Evolutionary conservation across 2,329 filamentous ascomycete species (phyloP).

Genomic region (Bipolaris sorokiniana): DNA sequence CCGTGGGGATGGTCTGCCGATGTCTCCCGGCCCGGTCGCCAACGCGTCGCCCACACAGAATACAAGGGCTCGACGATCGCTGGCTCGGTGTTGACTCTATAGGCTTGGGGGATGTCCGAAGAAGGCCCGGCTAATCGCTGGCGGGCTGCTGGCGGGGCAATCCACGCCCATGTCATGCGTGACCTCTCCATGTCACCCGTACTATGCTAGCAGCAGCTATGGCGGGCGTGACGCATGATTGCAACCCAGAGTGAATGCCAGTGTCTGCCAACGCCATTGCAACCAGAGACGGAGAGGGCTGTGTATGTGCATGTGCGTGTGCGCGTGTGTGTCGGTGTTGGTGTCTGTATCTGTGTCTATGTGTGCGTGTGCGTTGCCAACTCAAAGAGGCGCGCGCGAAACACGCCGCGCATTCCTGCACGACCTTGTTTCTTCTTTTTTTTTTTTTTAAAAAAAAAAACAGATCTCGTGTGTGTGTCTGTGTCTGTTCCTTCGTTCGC

Average conservation of each 20-base stretch:
- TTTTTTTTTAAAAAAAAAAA: no score
- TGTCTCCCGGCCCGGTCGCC: constrained; percentile 14
- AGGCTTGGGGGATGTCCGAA: constrained; percentile 9
- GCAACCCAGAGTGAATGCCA: not conserved
- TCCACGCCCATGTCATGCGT: not conserved
- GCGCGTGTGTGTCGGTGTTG: not conserved
- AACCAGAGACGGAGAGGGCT: not conserved
- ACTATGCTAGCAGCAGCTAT: constrained; percentile 9
- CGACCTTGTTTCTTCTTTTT: no score
- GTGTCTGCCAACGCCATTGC: not conserved
- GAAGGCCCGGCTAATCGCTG: constrained; percentile 14
- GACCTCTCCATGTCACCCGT: no score
- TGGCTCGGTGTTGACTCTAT: constrained; percentile 1
- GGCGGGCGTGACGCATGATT: constrained; percentile 12
- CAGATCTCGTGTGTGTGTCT: no score
- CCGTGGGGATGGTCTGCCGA: constrained; percentile 21
- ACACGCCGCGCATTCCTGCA: not conserved
- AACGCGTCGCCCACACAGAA: constrained; percentile 4
- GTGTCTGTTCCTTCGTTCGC: constrained; percentile 8
- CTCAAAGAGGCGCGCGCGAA: not conserved
- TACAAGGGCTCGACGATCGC: constrained; percentile 6
- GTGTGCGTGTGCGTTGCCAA: not conserved
- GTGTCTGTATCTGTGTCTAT: not conserved
- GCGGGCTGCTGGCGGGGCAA: not conserved
- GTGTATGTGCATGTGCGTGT: not conserved